phyloP scores from a whole-genome alignment of 306 rosid genomes.

The Cicer chorassanicum region DNA sequence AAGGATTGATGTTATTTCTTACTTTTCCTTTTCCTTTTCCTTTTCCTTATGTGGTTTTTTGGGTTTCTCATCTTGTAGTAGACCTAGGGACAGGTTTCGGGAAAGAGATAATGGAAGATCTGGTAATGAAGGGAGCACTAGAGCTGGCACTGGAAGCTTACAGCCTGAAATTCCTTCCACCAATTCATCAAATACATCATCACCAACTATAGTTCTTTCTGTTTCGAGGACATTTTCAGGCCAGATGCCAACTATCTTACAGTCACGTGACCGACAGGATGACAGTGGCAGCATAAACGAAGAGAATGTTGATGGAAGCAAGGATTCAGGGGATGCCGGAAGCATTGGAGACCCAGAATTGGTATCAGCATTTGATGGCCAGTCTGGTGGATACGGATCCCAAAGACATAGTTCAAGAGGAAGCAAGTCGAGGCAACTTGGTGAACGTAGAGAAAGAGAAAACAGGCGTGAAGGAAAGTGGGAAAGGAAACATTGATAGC shows the following conservation, averaged over 20 bases:
- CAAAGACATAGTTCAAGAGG: slow-evolving; percentile 87
- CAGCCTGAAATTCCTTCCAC: slow-evolving; percentile 68
- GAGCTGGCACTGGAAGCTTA: slow-evolving; percentile 59
- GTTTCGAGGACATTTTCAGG: slow-evolving; percentile 74
- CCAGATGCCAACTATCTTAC: slow-evolving; percentile 83
- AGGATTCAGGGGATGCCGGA: slow-evolving; percentile 82
- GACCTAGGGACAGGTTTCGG: slow-evolving; percentile 88
- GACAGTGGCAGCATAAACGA: slow-evolving; percentile 77
- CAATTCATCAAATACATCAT: slow-evolving; percentile 55
- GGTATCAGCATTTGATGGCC: slow-evolving; percentile 79
- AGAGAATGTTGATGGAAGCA: slow-evolving; percentile 90
- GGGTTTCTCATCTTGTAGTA: slow-evolving; percentile 56
- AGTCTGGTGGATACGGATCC: slow-evolving; percentile 70
- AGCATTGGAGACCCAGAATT: slow-evolving; percentile 88
- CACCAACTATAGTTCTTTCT: slow-evolving; percentile 75
- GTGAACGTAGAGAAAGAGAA: slow-evolving; percentile 84
- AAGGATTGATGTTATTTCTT: slow-evolving; percentile 21
- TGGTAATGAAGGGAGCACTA: slow-evolving; percentile 69
- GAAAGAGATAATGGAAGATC: slow-evolving; percentile 92
- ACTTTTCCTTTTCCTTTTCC: background rate
- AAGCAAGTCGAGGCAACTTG: slow-evolving; percentile 77
- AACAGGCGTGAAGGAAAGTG: slow-evolving; percentile 90
- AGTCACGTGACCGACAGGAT: slow-evolving; percentile 81
- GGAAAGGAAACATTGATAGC: slow-evolving; percentile 87
- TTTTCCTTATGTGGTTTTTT: slow-evolving; percentile 18